A percentile compares a stretch with the other conserved stretches of the same genome.
Evolutionary conservation across 371 early-diverging fungal genomes (phyloP).

Genomic region (Phascolomyces articulosus): DNA sequence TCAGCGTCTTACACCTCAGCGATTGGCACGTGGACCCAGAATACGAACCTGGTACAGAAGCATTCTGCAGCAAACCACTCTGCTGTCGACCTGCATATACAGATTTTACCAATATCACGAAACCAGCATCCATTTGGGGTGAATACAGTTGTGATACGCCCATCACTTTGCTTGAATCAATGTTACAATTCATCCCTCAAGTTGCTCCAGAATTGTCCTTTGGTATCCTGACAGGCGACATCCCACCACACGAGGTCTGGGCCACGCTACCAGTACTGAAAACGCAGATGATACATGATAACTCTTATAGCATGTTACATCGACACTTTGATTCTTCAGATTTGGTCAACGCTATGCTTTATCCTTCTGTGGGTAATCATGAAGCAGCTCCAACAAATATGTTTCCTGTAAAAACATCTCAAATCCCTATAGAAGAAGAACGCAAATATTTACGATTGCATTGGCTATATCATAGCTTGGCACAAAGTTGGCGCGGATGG

Average conservation of each 20-base stretch:
- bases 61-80: constrained; percentile 52
- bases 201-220: constrained; percentile 46
- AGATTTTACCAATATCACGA: constrained; percentile 30
- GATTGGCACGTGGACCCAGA: constrained; percentile 68
- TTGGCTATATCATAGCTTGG: constrained; percentile 55
- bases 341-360: constrained; percentile 40
- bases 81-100: constrained; percentile 58
- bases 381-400: constrained; percentile 54
- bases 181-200: constrained; percentile 46
- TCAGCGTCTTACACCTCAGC: constrained; percentile 61
- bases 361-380: constrained; percentile 64
- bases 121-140: constrained; percentile 45
- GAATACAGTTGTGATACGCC: constrained; percentile 60
- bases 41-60: constrained; percentile 58
- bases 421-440: constrained; percentile 27
- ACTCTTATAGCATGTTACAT: constrained; percentile 41
- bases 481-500: constrained; percentile 59
- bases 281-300: constrained; percentile 43
- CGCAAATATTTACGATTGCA: constrained; percentile 31
- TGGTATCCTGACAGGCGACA: constrained; percentile 62
- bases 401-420: constrained; percentile 45
- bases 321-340: constrained; percentile 40
- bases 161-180: constrained; percentile 43
- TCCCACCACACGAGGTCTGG: constrained; percentile 72
- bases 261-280: constrained; percentile 40